Percentiles rank a stretch among this genome's conserved stretches.
Conservation (phyloP, 176 grass and related monocot genomes). For the Ampelocalamus luodianensis region DNA sequence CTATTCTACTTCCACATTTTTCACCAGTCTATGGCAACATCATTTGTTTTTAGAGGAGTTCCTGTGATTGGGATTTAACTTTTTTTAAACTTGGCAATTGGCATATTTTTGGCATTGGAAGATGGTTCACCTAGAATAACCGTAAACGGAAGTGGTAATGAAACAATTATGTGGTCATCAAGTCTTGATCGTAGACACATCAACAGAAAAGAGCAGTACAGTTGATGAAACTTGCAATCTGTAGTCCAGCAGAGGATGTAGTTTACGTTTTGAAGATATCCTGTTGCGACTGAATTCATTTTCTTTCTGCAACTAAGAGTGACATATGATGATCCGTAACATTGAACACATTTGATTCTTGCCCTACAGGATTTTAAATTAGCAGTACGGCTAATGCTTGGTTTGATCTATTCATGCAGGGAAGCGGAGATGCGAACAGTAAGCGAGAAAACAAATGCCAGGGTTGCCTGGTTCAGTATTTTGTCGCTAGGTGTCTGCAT, state of each 20-base stretch:
- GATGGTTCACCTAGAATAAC: neutral
- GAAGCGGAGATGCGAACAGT: conserved; percentile 85
- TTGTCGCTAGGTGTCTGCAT: conserved; percentile 82
- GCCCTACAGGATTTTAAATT: neutral
- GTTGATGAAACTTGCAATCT: neutral
- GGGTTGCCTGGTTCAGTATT: conserved; percentile 83
- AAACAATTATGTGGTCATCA: neutral
- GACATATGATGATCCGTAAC: neutral
- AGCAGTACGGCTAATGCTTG: conserved; percentile 13
- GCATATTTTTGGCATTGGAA: neutral
- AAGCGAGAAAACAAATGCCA: conserved; percentile 81
- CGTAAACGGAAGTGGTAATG: neutral
- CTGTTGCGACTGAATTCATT: neutral
- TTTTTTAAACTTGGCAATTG: neutral
- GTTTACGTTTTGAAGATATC: conserved; percentile 2
- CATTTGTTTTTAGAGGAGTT: conserved; percentile 13
- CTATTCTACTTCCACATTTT: neutral
- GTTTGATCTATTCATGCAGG: conserved; percentile 54
- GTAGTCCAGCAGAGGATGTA: neutral
- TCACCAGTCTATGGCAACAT: neutral
- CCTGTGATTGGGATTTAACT: neutral
- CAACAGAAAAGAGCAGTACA: neutral
- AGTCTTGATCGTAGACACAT: neutral
- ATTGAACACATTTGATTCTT: neutral
- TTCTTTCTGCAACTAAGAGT: neutral